Percentiles rank a stretch among this genome's conserved stretches.
These are phyloP conservation scores for Malus hybrid DNA, from an alignment of 331 rosid species.

Conservation along the genomic window DNA sequence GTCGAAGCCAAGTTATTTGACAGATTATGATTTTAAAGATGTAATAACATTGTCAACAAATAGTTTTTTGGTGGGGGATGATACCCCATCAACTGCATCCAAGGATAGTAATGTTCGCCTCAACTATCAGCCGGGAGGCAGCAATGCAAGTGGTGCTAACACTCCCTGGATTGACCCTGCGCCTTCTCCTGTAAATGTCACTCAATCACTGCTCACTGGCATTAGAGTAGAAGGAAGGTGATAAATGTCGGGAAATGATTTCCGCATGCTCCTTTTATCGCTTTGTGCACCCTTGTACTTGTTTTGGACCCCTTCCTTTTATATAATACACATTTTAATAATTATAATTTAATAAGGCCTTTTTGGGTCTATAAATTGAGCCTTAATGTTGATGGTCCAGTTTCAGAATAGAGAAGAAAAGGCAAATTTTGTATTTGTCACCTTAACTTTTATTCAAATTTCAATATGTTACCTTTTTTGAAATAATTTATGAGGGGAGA, in stretches of 20 bases:
- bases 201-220: not conserved
- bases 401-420: too few relatives aligned
- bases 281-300: not conserved
- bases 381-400: too few relatives aligned
- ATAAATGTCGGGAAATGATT: not conserved
- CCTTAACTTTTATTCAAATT: too few relatives aligned
- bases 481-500: too few relatives aligned
- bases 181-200: not conserved
- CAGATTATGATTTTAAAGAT: constrained; percentile 20
- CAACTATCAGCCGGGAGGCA: not conserved
- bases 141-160: too few relatives aligned
- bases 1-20: constrained; percentile 26
- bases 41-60: not conserved
- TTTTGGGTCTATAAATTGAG: too few relatives aligned
- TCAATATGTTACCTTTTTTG: too few relatives aligned
- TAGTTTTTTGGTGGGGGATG: constrained; percentile 6
- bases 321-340: too few relatives aligned
- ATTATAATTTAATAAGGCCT: too few relatives aligned
- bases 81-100: not conserved
- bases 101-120: not conserved
- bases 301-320: not conserved
- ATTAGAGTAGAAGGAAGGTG: constrained; percentile 19
- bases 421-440: too few relatives aligned
- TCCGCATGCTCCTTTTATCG: not conserved
- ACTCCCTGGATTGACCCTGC: not conserved